These are phyloP conservation scores for Flueggea neowawraea DNA, from an alignment of 441 rosid genomes.

Conservation along the genomic window DNA sequence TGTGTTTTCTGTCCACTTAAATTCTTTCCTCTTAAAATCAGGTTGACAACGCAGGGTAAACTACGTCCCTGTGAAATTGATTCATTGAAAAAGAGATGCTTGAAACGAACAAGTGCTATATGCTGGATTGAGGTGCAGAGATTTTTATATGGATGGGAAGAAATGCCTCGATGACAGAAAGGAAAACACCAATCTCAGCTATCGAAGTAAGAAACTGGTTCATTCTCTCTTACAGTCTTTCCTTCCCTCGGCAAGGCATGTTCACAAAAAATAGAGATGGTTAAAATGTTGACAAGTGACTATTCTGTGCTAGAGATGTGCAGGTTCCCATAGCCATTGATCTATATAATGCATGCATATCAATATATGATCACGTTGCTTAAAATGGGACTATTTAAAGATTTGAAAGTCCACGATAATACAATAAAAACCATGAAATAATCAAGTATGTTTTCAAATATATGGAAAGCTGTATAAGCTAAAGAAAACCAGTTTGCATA, in stretches of 20 bases:
- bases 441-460: no score
- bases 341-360: no score
- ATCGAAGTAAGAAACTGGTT: slow-evolving; percentile 51
- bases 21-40: slow-evolving; percentile 15
- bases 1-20: not conserved
- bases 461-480: no score
- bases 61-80: slow-evolving; percentile 44
- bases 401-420: no score
- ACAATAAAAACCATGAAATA: no score
- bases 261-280: not conserved
- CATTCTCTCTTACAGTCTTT: slow-evolving; percentile 10
- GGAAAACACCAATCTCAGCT: slow-evolving; percentile 71
- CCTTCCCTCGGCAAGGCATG: not conserved
- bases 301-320: no score
- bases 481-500: not conserved
- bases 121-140: slow-evolving; percentile 72
- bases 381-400: no score
- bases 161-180: slow-evolving; percentile 58
- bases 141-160: slow-evolving; percentile 95
- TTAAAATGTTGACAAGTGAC: not conserved
- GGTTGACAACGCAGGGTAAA: slow-evolving; percentile 48
- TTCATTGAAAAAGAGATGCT: slow-evolving; percentile 63
- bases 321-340: no score
- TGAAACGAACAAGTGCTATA: slow-evolving; percentile 66
- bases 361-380: no score